These are phyloP conservation scores for Multifurca ochricompacta DNA, from an alignment of 768 basidiomycete species.

Conservation along the genomic window DNA sequence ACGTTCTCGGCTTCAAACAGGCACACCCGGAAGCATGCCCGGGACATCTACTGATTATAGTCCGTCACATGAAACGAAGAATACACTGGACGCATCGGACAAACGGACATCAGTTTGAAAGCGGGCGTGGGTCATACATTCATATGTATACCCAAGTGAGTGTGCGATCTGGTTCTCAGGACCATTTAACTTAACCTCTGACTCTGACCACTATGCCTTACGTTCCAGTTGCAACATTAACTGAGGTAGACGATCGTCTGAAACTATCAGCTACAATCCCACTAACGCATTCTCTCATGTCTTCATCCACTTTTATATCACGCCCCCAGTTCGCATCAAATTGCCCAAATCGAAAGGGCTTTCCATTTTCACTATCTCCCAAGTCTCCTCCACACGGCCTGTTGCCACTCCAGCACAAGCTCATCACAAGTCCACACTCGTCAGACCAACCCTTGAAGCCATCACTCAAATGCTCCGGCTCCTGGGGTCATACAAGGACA, in stretches of 20 bases:
- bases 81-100: too few relatives aligned
- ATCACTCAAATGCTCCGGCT: not conserved
- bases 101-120: too few relatives aligned
- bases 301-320: not conserved
- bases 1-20: too few relatives aligned
- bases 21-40: too few relatives aligned
- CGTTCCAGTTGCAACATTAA: not conserved
- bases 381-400: not conserved
- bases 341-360: not conserved
- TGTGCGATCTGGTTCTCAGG: not conserved
- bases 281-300: not conserved
- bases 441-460: not conserved
- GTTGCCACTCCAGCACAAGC: not conserved
- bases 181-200: not conserved
- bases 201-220: too few relatives aligned
- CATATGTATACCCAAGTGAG: not conserved
- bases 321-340: not conserved
- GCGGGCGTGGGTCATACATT: not conserved
- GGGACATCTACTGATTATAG: too few relatives aligned
- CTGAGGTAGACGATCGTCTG: not conserved
- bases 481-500: not conserved
- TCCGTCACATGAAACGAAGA: too few relatives aligned
- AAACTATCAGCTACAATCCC: not conserved
- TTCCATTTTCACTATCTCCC: not conserved
- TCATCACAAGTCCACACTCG: not conserved